Evolutionary conservation across 257 asterid genomes (phyloP).

Genomic region (Salvia miltiorrhiza): DNA sequence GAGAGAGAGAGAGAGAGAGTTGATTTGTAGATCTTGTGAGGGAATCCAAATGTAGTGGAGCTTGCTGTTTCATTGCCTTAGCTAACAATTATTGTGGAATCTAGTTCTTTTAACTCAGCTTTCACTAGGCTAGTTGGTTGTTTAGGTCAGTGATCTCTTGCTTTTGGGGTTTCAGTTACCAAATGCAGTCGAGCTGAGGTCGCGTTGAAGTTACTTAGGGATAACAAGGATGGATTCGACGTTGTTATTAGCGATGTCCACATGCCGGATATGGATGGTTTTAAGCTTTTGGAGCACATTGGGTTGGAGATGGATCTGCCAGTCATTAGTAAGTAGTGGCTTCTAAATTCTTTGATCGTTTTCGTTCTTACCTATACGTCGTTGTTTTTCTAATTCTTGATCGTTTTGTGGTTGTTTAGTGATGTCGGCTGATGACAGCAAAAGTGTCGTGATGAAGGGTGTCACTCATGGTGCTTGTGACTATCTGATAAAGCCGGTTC

Average conservation of each 20-base stretch:
- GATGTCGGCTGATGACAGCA: conserved; percentile 97
- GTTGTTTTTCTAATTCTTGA: conserved; percentile 5
- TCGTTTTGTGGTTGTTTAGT: conserved; percentile 39
- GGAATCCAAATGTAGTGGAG: conserved; percentile 5
- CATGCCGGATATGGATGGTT: conserved; percentile 60
- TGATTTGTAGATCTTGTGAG: conserved; percentile 31
- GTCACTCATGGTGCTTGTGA: conserved; percentile 92
- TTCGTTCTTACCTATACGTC: neutral
- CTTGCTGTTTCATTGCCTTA: conserved; percentile 8
- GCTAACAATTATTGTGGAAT: neutral
- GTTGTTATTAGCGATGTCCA: conserved; percentile 49
- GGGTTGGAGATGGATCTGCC: conserved; percentile 53
- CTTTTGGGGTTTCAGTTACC: conserved; percentile 51
- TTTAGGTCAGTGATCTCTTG: conserved; percentile 1
- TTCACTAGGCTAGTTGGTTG: neutral
- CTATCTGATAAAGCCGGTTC: conserved; percentile 85
- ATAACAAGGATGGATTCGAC: conserved; percentile 39
- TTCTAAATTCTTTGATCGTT: neutral
- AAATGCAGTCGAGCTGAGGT: conserved; percentile 68
- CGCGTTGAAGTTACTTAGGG: conserved; percentile 62
- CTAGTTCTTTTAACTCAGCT: neutral
- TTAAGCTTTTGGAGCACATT: conserved; percentile 45
- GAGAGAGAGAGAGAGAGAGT: no score
- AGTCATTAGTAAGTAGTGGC: conserved; percentile 46
- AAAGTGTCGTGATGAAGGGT: conserved; percentile 85